Percentiles rank a stretch among this genome's conserved stretches.
phyloP scores from a whole-genome alignment of 1,284 basidiomycete species.

The Malassezia vespertilionis region DNA sequence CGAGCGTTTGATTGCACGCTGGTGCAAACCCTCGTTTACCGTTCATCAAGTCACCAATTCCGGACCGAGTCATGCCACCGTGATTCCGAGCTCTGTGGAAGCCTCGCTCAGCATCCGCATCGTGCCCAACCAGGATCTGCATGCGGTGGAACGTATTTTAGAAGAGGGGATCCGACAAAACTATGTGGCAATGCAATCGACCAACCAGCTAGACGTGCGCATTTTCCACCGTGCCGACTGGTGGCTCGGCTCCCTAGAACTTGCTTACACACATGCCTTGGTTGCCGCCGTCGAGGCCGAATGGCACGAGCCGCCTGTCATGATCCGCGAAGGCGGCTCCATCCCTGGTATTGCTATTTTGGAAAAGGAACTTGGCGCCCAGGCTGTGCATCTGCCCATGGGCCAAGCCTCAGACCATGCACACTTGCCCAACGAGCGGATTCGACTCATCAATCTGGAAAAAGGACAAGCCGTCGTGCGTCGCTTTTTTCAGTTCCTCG shows the following conservation, averaged over 20 bases:
- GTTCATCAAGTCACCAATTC: conserved; percentile 32
- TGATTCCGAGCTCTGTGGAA: conserved; percentile 32
- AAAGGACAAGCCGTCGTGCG: conserved; percentile 15
- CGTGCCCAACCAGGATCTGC: conserved; percentile 81
- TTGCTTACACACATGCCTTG: conserved; percentile 70
- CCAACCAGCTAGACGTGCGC: conserved; percentile 27
- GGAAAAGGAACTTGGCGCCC: conserved; percentile 67
- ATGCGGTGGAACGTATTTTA: conserved; percentile 59
- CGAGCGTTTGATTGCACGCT: conserved; percentile 31
- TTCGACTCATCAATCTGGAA: conserved; percentile 63
- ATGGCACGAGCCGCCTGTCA: conserved; percentile 67
- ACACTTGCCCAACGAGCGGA: conserved; percentile 73
- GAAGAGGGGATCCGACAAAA: conserved; percentile 55
- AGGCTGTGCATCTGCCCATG: conserved; percentile 75
- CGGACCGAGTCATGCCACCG: conserved; percentile 31
- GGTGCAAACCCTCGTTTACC: conserved; percentile 34
- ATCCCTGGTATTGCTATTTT: conserved; percentile 75
- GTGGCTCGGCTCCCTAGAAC: conserved; percentile 82
- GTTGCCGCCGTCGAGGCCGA: conserved; percentile 70
- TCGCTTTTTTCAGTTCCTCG: conserved; percentile 13
- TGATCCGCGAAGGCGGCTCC: conserved; percentile 64
- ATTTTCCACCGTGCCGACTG: conserved; percentile 81
- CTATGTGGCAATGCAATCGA: conserved; percentile 55
- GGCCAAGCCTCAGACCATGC: conserved; percentile 65
- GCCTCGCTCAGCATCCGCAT: conserved; percentile 57